Evolutionary conservation across 2,329 filamentous ascomycete genomes (phyloP), one percentile per base, ranked within the genome.

Genomic region (Epichloe gansuensis): DNA sequence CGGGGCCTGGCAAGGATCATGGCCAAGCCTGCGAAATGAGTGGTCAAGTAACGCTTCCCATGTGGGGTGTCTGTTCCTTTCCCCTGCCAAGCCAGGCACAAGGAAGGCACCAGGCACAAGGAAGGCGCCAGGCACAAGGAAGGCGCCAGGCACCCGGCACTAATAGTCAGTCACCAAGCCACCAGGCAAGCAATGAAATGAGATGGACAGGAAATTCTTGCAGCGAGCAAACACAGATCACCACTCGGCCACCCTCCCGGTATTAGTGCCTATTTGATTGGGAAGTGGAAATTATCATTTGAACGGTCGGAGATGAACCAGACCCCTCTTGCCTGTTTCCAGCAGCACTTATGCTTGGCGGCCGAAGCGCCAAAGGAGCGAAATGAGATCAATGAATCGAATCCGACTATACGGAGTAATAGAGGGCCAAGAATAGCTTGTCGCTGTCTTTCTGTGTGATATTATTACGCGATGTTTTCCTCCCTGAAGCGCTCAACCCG

Each of bases 391-490:
- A 21, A 46, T 15, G 25, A 28, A 13, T 23, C 41, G 17, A 17
- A 9, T 38, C 17, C 28, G 8, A 31, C 28, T 9, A 3, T 8
- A 31, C 28, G 28, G 28, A 31, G 8, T 4, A 44, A 12, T n/a
- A n/a, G 12, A 44, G 42, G n/a, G 21, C 31, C 42, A 41, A 39
- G 28, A 44, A 25, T 17, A 5, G 21, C 25, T 35, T 37, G 41
- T 42, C 7, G 7, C 3, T 23, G 23, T 23, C 23, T 13, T 42
- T 23, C 13, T 42, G 39, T 42, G 15, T 42, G 12, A 8, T n/a
- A 5, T n/a, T 17, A 17, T 17, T 17, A 17, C 17, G 17, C 17
- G 51, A 58, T 58, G 52, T 53, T 41, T 52, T 53, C 52, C 57
- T 53, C 46, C 51, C 53, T 56, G 54, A 3, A 21, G 23, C 45